Percentiles rank a stretch among this genome's conserved stretches.
Evolutionary conservation across 2,329 filamentous ascomycete genomes (phyloP).

Genomic region (Ceratocystis ficicola): DNA sequence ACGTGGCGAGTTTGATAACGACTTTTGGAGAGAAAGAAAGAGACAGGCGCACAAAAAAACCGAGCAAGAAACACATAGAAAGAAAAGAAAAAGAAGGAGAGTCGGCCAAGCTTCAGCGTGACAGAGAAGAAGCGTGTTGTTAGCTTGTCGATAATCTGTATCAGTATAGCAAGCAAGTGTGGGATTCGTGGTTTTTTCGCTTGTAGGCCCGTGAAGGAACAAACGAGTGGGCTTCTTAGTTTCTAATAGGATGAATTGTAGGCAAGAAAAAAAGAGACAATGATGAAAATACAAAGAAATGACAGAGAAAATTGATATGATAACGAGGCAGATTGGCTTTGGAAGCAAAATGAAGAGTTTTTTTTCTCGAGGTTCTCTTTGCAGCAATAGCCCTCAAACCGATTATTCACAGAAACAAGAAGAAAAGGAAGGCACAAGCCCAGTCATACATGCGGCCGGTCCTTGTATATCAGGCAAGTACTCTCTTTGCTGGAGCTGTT

Average conservation of each 20-base stretch:
- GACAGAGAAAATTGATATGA: constrained; percentile 19
- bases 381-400: background rate
- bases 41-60: background rate
- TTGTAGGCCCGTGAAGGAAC: constrained; percentile 6
- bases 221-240: background rate
- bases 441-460: constrained; percentile 8
- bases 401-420: constrained; percentile 13
- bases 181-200: constrained; percentile 11
- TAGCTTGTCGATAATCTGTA: constrained; percentile 2
- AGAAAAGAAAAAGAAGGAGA: background rate
- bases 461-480: constrained; percentile 7
- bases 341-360: background rate
- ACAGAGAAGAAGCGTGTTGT: background rate
- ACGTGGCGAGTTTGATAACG: background rate
- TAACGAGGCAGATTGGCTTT: background rate
- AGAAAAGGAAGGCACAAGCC: constrained; percentile 19
- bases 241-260: constrained; percentile 11
- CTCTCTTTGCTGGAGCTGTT: background rate
- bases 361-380: background rate
- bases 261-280: constrained; percentile 5
- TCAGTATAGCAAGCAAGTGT: background rate
- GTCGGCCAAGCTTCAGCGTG: background rate
- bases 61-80: background rate
- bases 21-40: background rate
- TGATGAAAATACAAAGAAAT: background rate